Conservation (phyloP, 2,329 filamentous ascomycete species). For the Sphaerostilbella broomeana region DNA sequence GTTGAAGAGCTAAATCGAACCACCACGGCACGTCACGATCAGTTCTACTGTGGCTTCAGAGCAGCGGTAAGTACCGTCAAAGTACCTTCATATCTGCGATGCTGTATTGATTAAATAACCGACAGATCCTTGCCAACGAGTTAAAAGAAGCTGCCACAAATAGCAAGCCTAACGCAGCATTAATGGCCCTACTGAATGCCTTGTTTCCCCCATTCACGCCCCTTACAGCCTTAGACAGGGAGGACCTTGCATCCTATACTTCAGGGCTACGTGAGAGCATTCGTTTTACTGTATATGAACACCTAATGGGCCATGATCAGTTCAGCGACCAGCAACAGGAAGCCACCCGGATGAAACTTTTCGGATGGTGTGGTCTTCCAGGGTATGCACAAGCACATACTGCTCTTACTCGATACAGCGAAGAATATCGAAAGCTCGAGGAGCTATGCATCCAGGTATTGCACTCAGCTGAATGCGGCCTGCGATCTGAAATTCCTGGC, state of each 20-base stretch:
- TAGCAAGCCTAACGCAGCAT: slow-evolving; percentile 15
- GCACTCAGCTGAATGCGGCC: slow-evolving; percentile 17
- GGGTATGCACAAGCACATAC: slow-evolving; percentile 24
- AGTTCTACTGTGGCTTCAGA: slow-evolving; percentile 29
- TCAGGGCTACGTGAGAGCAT: slow-evolving; percentile 28
- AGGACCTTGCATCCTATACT: slow-evolving; percentile 25
- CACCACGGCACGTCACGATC: slow-evolving; percentile 22
- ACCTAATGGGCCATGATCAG: slow-evolving; percentile 24
- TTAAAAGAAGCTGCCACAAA: slow-evolving; percentile 3
- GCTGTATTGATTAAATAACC: too few species aligned
- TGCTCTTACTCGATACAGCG: slow-evolving; percentile 25
- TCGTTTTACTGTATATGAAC: slow-evolving; percentile 29
- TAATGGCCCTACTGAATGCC: slow-evolving; percentile 32
- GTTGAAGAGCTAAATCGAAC: slow-evolving; percentile 27
- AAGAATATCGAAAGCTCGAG: slow-evolving; percentile 30
- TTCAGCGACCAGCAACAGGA: slow-evolving; percentile 17
- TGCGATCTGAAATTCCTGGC: too few species aligned
- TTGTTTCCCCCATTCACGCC: slow-evolving; percentile 26
- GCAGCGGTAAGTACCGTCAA: slow-evolving; percentile 25
- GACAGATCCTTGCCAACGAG: slow-evolving; percentile 6
- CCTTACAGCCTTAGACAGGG: slow-evolving; percentile 18
- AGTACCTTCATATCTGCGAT: too few species aligned
- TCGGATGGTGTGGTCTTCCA: slow-evolving; percentile 27
- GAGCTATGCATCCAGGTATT: slow-evolving; percentile 23
- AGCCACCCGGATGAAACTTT: slow-evolving; percentile 26